Evolutionary conservation across 2,329 filamentous ascomycete species (phyloP).

Genomic region (Ploettnerulaceae sp.): DNA sequence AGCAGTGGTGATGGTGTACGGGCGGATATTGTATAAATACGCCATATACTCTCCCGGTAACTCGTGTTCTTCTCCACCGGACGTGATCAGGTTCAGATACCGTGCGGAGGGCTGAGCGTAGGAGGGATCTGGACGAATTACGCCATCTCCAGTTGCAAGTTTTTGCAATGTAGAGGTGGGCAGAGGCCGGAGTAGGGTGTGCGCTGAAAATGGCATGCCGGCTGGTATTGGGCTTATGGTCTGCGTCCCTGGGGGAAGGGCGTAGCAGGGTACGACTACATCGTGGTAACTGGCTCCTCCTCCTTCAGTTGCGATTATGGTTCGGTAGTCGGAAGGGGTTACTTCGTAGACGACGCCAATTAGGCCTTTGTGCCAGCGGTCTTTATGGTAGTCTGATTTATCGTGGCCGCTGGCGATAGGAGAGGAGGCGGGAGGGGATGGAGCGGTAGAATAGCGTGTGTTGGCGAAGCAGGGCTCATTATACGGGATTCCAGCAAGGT

Average conservation of each 20-base stretch:
- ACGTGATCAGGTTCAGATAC: constrained; percentile 74
- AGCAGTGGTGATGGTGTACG: constrained; percentile 64
- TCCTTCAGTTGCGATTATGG: constrained; percentile 86
- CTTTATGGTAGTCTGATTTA: constrained; percentile 43
- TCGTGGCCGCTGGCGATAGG: no score
- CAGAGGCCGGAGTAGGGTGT: constrained; percentile 67
- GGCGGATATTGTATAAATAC: constrained; percentile 64
- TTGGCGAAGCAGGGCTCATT: constrained; percentile 90
- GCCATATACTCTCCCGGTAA: constrained; percentile 72
- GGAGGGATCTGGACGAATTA: constrained; percentile 55
- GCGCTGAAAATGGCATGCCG: constrained; percentile 68
- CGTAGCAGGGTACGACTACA: constrained; percentile 71
- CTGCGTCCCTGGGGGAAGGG: constrained; percentile 52
- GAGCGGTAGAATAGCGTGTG: constrained; percentile 50
- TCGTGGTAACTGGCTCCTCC: constrained; percentile 82
- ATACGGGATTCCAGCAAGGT: constrained; percentile 82
- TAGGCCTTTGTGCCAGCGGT: constrained; percentile 73
- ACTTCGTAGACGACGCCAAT: constrained; percentile 96
- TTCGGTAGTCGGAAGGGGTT: constrained; percentile 72
- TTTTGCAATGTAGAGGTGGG: background rate
- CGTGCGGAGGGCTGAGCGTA: constrained; percentile 80
- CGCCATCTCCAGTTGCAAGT: background rate
- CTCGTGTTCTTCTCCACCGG: constrained; percentile 74
- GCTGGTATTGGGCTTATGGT: constrained; percentile 60
- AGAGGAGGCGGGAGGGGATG: constrained; percentile 27